phyloP scores from a whole-genome alignment of 495 filamentous ascomycete species.

The Hypoxylon fuscum region DNA sequence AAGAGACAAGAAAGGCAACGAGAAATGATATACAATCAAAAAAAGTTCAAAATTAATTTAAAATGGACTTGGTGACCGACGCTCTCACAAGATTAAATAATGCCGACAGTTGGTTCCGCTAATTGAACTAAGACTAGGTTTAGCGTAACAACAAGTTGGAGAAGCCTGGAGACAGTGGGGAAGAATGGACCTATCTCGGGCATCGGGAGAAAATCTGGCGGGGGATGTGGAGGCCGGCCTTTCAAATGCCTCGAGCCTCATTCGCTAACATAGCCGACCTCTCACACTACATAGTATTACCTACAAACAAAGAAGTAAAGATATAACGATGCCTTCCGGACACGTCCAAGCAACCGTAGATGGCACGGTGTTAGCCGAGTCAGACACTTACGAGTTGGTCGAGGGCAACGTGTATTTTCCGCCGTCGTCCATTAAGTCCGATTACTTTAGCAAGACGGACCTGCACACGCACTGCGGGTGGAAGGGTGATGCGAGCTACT shows the following conservation, averaged over 20 bases:
- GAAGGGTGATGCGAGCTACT: conserved; percentile 78
- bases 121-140: conserved; percentile 15
- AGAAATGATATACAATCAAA: too few species aligned
- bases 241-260: conserved; percentile 36
- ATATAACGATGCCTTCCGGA: conserved; percentile 34
- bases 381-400: conserved; percentile 69
- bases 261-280: conserved; percentile 20
- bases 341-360: conserved; percentile 68
- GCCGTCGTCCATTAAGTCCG: conserved; percentile 56
- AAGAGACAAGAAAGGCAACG: too few species aligned
- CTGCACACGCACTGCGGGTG: conserved; percentile 66
- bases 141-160: conserved; percentile 35
- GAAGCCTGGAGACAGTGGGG: conserved; percentile 35
- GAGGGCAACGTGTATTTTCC: conserved; percentile 78
- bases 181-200: conserved; percentile 23
- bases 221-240: conserved; percentile 12
- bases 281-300: not conserved
- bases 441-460: conserved; percentile 45
- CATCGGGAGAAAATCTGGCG: conserved; percentile 41
- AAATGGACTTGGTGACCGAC: conserved; percentile 28
- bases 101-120: conserved; percentile 29
- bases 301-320: conserved; percentile 3
- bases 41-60: not conserved
- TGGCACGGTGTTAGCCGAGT: conserved; percentile 66
- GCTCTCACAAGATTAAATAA: conserved; percentile 32